Percentiles rank a stretch among this genome's conserved stretches.
These are phyloP conservation scores for Penicillium mononematosum DNA, from an alignment of 495 filamentous ascomycete genomes.

Conservation along the genomic window DNA sequence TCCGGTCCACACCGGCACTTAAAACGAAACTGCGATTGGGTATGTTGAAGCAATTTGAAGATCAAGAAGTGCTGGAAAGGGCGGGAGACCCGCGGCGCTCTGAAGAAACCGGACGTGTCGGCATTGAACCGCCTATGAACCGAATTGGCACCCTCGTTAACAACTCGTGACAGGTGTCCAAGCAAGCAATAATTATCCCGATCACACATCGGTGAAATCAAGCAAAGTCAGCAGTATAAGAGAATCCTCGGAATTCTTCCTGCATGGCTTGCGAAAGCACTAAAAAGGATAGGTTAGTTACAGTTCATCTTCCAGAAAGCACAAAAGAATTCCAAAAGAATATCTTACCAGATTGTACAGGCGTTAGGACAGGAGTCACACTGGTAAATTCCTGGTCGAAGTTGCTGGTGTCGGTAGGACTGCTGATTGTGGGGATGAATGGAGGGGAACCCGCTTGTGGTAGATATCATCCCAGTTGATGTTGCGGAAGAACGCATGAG, in stretches of 20 bases:
- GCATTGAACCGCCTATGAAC: conserved; percentile 9
- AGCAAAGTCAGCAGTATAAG: conserved; percentile 79
- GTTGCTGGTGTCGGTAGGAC: conserved; percentile 95
- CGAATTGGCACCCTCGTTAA: conserved; percentile 5
- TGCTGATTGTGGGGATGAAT: conserved; percentile 85
- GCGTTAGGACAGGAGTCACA: conserved; percentile 94
- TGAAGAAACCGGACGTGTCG: conserved; percentile 16
- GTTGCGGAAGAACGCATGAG: conserved; percentile 95
- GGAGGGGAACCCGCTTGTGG: conserved; percentile 84
- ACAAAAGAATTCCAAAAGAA: background rate
- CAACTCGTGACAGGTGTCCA: conserved; percentile 13
- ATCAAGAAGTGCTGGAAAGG: conserved; percentile 13
- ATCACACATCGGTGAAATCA: conserved; percentile 30
- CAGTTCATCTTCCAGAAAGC: conserved; percentile 6
- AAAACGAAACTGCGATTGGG: conserved; percentile 30
- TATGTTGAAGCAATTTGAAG: conserved; percentile 31
- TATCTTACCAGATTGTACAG: conserved; percentile 91
- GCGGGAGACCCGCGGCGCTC: conserved; percentile 18
- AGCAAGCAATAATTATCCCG: conserved; percentile 17
- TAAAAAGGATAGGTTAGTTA: conserved; percentile 35
- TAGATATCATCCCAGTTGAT: conserved; percentile 99
- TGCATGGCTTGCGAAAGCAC: conserved; percentile 98
- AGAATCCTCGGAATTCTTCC: conserved; percentile 99
- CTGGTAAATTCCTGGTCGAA: conserved; percentile 99
- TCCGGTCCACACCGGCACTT: conserved; percentile 26